A percentile compares a stretch with the other conserved stretches of the same genome.
Conservation (phyloP, 2,329 filamentous ascomycete genomes). For the Metarhizium rileyi region DNA sequence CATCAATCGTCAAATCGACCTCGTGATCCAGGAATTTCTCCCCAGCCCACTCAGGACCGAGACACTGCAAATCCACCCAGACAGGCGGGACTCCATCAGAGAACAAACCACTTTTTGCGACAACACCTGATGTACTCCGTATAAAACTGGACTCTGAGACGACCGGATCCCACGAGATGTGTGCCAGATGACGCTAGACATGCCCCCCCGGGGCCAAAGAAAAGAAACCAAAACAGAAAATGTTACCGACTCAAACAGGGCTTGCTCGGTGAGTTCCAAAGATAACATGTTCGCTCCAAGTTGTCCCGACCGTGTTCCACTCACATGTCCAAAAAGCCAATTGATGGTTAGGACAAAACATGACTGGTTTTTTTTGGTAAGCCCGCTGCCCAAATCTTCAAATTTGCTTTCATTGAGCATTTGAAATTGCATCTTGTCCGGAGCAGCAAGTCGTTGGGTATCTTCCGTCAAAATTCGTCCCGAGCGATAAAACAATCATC, state of each 20-base stretch:
- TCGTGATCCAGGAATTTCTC: slow-evolving; percentile 1
- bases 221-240: too few relatives aligned
- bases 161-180: too few relatives aligned
- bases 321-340: background rate
- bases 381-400: background rate
- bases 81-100: background rate
- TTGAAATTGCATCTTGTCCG: background rate
- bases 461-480: background rate
- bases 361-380: background rate
- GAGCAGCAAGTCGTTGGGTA: background rate
- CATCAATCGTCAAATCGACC: background rate
- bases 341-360: background rate
- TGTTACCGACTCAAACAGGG: too few relatives aligned
- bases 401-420: background rate
- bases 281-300: background rate
- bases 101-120: background rate
- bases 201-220: too few relatives aligned
- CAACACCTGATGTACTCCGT: background rate
- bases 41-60: background rate
- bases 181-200: too few relatives aligned
- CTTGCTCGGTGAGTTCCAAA: too few relatives aligned
- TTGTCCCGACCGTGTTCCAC: background rate
- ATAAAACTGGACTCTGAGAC: too few relatives aligned
- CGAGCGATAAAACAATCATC: background rate
- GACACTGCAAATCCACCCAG: background rate